Evolutionary conservation across 2,329 filamentous ascomycete species (phyloP), one percentile per base, ranked within the genome.

Genomic region (Fusarium sp.): DNA sequence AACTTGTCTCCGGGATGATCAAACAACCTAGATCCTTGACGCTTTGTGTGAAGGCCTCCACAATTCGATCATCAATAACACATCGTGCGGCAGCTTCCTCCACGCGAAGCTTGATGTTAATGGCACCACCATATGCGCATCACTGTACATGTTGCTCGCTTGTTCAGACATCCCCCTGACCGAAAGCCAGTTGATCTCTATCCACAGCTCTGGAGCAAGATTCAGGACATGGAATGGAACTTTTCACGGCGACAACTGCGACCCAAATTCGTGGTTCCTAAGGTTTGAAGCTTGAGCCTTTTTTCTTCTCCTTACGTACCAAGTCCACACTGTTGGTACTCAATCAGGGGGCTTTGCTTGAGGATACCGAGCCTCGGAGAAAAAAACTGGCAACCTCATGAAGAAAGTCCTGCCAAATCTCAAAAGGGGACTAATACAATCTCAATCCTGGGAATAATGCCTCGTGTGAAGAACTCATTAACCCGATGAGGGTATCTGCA

Each of bases 241-340:
- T 59, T 57, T 56, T 54, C 62, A 51, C 26, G 23, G 47, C 51
- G 56, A 41, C 59, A 62, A 74, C 71, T 69, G 69, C 62, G 63
- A 70, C 55, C 62, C 70, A 72, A 67, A 67, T 69, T 52, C 63
- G 57, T 57, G 64, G 64, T 62, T 62, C 59, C 57, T 68, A 54
- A 54, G 67, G 63, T 47, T 67, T 34, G 28, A 56, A 44, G 37
- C 36, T 40, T 61, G 57, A 57, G 46, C 44, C 50, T 51, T 57
- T 55, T 52, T 47, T 26, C 23, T 52, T 56, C 51, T 36, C 36
- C 20, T 34, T 31, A 40, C 42, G 33, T 59, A 60, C 60, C 59
- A 65, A 69, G 72, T 45, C 62, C 58, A 54, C 62, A 50, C 54
- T 51, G 23, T 49, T 53, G 52, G 61, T 18, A 69, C 55, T 56